phyloP scores from a whole-genome alignment of 441 rosid genomes.

The Erodium texanum region DNA sequence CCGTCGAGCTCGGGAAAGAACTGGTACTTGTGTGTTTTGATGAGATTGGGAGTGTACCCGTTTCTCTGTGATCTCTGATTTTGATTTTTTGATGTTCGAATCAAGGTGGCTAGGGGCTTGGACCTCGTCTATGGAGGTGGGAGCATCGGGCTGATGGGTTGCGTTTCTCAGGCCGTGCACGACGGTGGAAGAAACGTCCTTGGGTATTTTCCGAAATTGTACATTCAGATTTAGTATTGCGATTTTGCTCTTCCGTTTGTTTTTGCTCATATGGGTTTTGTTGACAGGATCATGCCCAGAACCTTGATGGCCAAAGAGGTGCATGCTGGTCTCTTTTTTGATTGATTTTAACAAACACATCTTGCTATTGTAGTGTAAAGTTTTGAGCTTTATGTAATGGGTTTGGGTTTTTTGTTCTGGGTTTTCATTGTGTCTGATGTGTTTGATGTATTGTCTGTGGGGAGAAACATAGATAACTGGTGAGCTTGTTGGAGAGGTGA shows the following conservation, averaged over 20 bases:
- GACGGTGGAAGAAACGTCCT: constrained; percentile 76
- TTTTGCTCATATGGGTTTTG: background rate
- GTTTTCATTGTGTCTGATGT: background rate
- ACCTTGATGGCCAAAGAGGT: constrained; percentile 93
- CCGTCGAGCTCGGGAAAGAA: constrained; percentile 72
- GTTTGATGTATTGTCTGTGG: constrained; percentile 8
- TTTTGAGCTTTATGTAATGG: background rate
- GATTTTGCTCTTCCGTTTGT: background rate
- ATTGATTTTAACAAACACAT: background rate
- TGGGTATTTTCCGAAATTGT: constrained; percentile 34
- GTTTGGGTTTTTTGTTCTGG: background rate
- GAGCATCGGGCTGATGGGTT: constrained; percentile 87
- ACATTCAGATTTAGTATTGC: background rate
- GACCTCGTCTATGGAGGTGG: constrained; percentile 97
- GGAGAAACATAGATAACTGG: constrained; percentile 59
- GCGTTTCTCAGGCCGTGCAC: constrained; percentile 79
- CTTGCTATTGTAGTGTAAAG: background rate
- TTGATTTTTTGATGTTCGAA: constrained; percentile 2
- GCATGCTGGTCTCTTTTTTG: background rate
- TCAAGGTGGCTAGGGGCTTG: constrained; percentile 52
- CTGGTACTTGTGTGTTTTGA: constrained; percentile 36
- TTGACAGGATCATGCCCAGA: constrained; percentile 75
- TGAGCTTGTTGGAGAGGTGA: constrained; percentile 83
- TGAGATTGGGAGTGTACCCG: background rate
- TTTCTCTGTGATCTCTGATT: background rate